Conservation (phyloP, 768 basidiomycete species). For the Podaxis sp. region DNA sequence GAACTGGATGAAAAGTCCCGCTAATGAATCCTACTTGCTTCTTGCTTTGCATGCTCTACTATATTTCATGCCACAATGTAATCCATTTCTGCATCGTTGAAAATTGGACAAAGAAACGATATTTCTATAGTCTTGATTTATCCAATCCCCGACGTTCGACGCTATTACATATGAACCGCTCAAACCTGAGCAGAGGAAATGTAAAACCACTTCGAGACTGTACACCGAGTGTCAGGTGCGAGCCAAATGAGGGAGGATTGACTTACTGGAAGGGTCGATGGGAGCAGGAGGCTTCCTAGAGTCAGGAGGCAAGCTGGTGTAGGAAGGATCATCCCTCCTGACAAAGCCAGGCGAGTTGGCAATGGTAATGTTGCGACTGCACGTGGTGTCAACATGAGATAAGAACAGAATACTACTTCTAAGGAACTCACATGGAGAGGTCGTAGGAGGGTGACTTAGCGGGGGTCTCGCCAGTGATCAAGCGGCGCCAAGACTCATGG, state of each 20-base stretch:
- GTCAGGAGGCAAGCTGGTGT: constrained; percentile 70
- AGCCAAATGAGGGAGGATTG: not conserved
- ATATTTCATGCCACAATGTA: constrained; percentile 9
- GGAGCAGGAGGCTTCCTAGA: constrained; percentile 84
- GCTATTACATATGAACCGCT: not conserved
- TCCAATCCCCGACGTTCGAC: constrained; percentile 22
- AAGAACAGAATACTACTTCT: not conserved
- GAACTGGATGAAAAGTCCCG: constrained; percentile 31
- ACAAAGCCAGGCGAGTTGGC: constrained; percentile 73
- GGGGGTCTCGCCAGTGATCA: constrained; percentile 77
- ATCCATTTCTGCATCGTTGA: not conserved
- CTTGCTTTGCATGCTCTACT: constrained; percentile 9
- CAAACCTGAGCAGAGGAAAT: constrained; percentile 87
- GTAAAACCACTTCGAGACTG: constrained; percentile 93
- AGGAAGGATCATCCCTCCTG: constrained; percentile 58
- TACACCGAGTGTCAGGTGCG: constrained; percentile 10
- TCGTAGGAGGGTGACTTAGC: constrained; percentile 74
- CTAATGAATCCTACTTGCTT: not conserved
- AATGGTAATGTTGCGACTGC: constrained; percentile 79
- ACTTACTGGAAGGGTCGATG: constrained; percentile 87
- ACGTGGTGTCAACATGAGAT: constrained; percentile 10
- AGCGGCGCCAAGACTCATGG: constrained; percentile 97
- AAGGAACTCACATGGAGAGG: constrained; percentile 75
- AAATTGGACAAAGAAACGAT: constrained; percentile 10
- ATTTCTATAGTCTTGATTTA: not conserved